phyloP scores from a whole-genome alignment of 371 early-diverging fungal genomes.

The Dichotomocladium elegans region DNA sequence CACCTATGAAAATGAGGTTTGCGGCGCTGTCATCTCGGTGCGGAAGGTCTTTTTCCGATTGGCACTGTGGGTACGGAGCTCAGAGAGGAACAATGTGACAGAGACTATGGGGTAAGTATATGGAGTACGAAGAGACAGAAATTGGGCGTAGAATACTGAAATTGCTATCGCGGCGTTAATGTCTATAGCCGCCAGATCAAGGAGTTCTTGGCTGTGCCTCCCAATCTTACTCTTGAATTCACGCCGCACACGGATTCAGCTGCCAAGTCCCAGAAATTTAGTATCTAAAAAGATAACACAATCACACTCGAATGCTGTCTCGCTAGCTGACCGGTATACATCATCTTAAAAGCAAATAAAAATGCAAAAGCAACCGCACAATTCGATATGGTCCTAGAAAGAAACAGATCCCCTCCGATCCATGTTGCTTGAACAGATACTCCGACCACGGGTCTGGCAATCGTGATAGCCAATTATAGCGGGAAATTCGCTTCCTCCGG shows the following conservation, averaged over 20 bases:
- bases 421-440: too few relatives aligned
- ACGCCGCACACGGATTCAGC: constrained; percentile 41
- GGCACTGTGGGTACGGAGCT: constrained; percentile 86
- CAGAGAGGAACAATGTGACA: constrained; percentile 59
- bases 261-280: constrained; percentile 22
- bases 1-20: constrained; percentile 73
- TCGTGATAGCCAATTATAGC: too few relatives aligned
- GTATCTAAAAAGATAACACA: constrained; percentile 5
- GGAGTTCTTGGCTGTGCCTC: constrained; percentile 40
- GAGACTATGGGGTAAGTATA: constrained; percentile 62
- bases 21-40: constrained; percentile 88
- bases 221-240: constrained; percentile 40
- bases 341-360: too few relatives aligned
- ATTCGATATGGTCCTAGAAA: too few relatives aligned
- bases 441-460: too few relatives aligned
- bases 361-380: too few relatives aligned
- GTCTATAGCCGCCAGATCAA: constrained; percentile 51
- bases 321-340: too few relatives aligned
- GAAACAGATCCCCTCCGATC: too few relatives aligned
- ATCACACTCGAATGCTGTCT: too few relatives aligned
- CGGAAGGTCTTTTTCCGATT: constrained; percentile 80
- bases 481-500: too few relatives aligned
- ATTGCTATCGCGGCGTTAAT: not conserved
- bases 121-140: not conserved
- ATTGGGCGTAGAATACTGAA: not conserved